phyloP scores from a whole-genome alignment of 306 rosid species.

The Vigna angularis region DNA sequence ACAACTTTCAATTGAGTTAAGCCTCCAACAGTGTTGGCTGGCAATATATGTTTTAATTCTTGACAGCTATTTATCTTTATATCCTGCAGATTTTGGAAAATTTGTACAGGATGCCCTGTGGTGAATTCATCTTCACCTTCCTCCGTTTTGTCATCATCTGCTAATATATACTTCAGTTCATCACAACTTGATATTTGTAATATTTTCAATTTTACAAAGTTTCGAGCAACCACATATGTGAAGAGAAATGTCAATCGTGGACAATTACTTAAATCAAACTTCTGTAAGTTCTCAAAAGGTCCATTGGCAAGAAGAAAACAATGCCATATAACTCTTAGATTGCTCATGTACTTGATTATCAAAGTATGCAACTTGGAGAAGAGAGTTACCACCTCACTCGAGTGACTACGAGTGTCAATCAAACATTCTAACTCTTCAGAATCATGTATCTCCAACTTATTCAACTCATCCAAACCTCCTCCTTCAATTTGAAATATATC shows the following conservation, averaged over 20 bases:
- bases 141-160: not conserved
- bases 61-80: not conserved
- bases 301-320: constrained; percentile 3
- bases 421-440: constrained; percentile 18
- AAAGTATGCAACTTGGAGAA: constrained; percentile 29
- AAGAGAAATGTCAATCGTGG: constrained; percentile 23
- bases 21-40: not conserved
- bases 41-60: constrained; percentile 13
- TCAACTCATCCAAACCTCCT: constrained; percentile 10
- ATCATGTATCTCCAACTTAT: not conserved
- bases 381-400: not conserved
- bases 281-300: constrained; percentile 22
- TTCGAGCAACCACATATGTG: not conserved
- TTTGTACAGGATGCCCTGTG: not conserved
- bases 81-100: constrained; percentile 36
- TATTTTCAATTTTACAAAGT: not conserved
- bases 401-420: not conserved
- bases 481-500: too few species aligned
- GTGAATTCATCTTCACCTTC: not conserved
- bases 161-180: constrained; percentile 10
- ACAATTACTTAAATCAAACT: not conserved
- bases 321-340: constrained; percentile 7
- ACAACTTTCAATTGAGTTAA: not conserved
- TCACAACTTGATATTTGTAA: not conserved
- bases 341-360: not conserved